A percentile compares a stretch with the other conserved stretches of the same genome.
Conservation (phyloP, 768 basidiomycete species). For the Galerina sulciceps region DNA sequence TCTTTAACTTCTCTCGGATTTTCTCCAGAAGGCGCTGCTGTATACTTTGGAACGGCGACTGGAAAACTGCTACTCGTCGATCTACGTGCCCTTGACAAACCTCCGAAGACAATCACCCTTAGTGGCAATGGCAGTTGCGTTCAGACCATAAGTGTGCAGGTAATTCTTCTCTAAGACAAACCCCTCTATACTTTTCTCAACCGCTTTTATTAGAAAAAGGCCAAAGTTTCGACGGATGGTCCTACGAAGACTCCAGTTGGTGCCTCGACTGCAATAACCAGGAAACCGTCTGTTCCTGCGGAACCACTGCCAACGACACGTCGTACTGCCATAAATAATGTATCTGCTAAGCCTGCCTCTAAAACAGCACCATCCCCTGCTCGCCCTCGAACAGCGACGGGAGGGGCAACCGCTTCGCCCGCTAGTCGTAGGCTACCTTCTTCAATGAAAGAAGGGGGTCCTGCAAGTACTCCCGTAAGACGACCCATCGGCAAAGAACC, state of each 20-base stretch:
- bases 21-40: conserved; percentile 68
- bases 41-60: conserved; percentile 67
- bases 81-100: conserved; percentile 66
- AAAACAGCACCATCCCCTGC: conserved; percentile 27
- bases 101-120: conserved; percentile 57
- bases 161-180: not conserved
- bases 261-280: conserved; percentile 2
- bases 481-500: conserved; percentile 7
- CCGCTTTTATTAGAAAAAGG: conserved; percentile 17
- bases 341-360: conserved; percentile 18
- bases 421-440: conserved; percentile 27
- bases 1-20: conserved; percentile 66
- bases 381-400: conserved; percentile 18
- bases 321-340: conserved; percentile 17
- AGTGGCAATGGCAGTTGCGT: conserved; percentile 53
- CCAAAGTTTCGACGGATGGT: conserved; percentile 14
- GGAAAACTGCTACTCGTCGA: conserved; percentile 70
- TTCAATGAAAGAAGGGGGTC: conserved; percentile 18
- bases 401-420: conserved; percentile 21
- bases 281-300: conserved; percentile 9
- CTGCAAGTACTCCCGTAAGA: conserved; percentile 5
- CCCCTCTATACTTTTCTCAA: not conserved
- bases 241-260: conserved; percentile 14
- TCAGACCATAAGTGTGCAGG: conserved; percentile 62
- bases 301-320: conserved; percentile 19